A percentile compares a stretch with the other conserved stretches of the same genome.
Evolutionary conservation across 805 yeast genomes (phyloP).

Genomic region (Barnettozyma californica): DNA sequence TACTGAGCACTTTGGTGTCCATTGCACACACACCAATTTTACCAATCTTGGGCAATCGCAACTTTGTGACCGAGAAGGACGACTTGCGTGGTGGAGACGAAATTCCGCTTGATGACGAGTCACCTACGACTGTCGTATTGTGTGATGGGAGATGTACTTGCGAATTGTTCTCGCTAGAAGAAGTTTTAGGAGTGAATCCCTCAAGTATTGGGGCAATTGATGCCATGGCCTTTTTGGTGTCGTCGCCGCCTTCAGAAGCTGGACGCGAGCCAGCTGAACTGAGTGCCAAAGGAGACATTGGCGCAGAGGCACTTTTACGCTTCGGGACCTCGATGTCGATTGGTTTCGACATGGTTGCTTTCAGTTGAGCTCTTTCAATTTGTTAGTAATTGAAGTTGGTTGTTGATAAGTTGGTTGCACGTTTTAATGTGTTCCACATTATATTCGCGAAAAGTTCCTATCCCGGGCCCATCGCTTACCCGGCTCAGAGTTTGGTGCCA

Average conservation of each 20-base stretch:
- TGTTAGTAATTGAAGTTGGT: no score
- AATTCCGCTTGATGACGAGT: not conserved
- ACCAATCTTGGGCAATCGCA: slow-evolving; percentile 68
- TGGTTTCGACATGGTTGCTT: slow-evolving; percentile 17
- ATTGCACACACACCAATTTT: slow-evolving; percentile 98
- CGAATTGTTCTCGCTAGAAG: slow-evolving; percentile 41
- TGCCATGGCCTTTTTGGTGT: slow-evolving; percentile 59
- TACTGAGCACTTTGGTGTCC: slow-evolving; percentile 94
- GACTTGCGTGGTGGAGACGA: slow-evolving; percentile 13
- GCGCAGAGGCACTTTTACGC: slow-evolving; percentile 15
- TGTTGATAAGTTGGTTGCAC: not conserved
- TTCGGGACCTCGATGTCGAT: slow-evolving; percentile 17
- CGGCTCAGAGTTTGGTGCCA: not conserved
- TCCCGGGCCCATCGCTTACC: not conserved
- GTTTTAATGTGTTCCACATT: not conserved
- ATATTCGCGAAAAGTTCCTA: slow-evolving; percentile 2
- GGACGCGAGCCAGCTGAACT: slow-evolving; percentile 13
- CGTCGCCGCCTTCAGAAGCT: slow-evolving; percentile 15
- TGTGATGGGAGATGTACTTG: slow-evolving; percentile 21
- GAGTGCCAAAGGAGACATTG: slow-evolving; percentile 29
- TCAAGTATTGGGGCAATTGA: slow-evolving; percentile 76
- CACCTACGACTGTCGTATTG: slow-evolving; percentile 13
- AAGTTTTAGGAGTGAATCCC: slow-evolving; percentile 66
- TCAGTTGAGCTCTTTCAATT: not conserved
- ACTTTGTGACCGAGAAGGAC: slow-evolving; percentile 17